phyloP scores from a whole-genome alignment of 805 yeast genomes.

The Brettanomyces nanus region DNA sequence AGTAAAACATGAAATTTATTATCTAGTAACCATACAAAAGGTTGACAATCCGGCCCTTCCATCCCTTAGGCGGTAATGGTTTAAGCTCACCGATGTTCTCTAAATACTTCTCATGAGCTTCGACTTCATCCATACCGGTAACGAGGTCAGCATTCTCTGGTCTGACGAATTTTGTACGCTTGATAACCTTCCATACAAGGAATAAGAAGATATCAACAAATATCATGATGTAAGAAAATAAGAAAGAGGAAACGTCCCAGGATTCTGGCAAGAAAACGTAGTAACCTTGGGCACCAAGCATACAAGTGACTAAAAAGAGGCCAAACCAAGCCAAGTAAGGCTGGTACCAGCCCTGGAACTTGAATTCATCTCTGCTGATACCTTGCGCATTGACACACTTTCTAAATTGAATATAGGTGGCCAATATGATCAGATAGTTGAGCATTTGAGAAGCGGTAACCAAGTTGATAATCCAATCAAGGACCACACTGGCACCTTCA shows the following conservation, averaged over 20 bases:
- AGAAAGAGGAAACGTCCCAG: conserved; percentile 55
- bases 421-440: conserved; percentile 49
- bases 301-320: conserved; percentile 32
- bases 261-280: conserved; percentile 57
- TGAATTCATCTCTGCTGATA: conserved; percentile 34
- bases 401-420: conserved; percentile 55
- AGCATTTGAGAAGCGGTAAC: conserved; percentile 64
- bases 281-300: conserved; percentile 64
- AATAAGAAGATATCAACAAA: conserved; percentile 30
- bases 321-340: conserved; percentile 52
- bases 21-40: conserved; percentile 1
- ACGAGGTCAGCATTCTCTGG: conserved; percentile 30
- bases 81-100: conserved; percentile 4
- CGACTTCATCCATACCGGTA: conserved; percentile 32
- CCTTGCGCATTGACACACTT: conserved; percentile 50
- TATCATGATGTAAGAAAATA: conserved; percentile 56
- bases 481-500: conserved; percentile 50
- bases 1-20: background rate
- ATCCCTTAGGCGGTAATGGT: background rate
- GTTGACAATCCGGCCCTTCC: conserved; percentile 1
- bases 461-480: conserved; percentile 65
- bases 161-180: conserved; percentile 28
- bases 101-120: conserved; percentile 25
- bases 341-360: conserved; percentile 49
- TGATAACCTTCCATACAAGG: conserved; percentile 29